Evolutionary conservation across 2,329 filamentous ascomycete genomes (phyloP), one percentile per base, ranked within the genome.

Genomic region (Parascedosporium putredinis): DNA sequence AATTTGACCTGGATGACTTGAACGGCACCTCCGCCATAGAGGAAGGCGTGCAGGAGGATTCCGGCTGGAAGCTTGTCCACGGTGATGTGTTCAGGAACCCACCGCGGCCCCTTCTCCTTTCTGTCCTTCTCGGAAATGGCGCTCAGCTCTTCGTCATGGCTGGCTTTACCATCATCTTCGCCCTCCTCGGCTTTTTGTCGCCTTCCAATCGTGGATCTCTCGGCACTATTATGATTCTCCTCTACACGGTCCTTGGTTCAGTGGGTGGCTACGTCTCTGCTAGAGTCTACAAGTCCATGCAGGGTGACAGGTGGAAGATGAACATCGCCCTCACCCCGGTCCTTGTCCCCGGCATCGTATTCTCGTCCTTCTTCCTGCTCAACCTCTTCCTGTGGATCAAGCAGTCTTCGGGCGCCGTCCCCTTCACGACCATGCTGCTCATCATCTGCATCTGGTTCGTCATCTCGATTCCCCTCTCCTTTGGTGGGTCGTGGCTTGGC

Each of bases 131-230:
- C 38, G 93, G 93, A 52, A 97, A 94, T 62, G 93, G 93, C 53
- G 88, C 88, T 9, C 93, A 98, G 68, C 79, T 98, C 3, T 97
- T 98, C 65, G 89, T 95, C 64, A 98, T 98, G 91, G 87, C 90
- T 2, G 93, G 88, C 27, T 83, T 90, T 61, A 97, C 93, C 45
- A 95, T 98, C 59, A 79, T 81, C 22, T 96, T 98, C 61, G 93
- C 93, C 0, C 79, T 97, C 7, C 77, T 98, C 43, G 93, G 93
- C 25, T 95, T 98, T 68, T 75, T 98, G 12, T 97, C 91, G 0
- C 93, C 93, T 0, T 95, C 90, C 8, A 97, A 96, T 64, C 88
- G 93, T 58, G 93, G 93, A 42, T 94, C 90, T 46, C 77, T 98
- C 31, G 90, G 88, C 44, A 96, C 91, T 3, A 88, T 94, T 55